Evolutionary conservation across 2,329 filamentous ascomycete species (phyloP), one percentile per base, ranked within the genome.

Genomic region (Claviceps humidiphila): DNA sequence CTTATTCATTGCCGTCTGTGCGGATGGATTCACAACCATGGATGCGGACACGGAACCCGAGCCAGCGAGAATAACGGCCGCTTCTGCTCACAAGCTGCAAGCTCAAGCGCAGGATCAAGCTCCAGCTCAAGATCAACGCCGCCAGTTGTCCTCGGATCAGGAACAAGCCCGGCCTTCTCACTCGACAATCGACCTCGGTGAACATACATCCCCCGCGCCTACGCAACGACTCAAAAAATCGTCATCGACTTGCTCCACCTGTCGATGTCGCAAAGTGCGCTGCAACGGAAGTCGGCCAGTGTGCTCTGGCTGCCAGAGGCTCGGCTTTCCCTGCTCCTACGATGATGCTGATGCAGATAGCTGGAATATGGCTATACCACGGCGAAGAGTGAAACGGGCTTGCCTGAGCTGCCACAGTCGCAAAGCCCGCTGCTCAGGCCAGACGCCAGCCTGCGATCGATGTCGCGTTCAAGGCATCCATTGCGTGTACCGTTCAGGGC

Each of bases 351-450:
- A 68, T 51, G 58, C 68, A 34, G 68, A 70, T 13, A 61, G 68
- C 46, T 69, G 73, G 58, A 69, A 68, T 38, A 63, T 71, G 49
- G 65, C 69, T n/a, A 60, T 77, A 49, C 74, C 77, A 6, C 67
- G 76, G 42, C 72, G 77, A 40, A 74, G 77, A 22, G 77, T 78
- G 44, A 71, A 76, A 45, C 71, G 78, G 61, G 77, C 77, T 30
- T 81, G 77, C 58, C 69, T 75, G 59, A 77, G 72, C 59, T 81
- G 77, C 61, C 77, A 81, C 56, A 73, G 74, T 38, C 70, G 77
- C 58, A 81, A 81, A 60, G 77, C 77, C 34, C 69, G 76, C 48
- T 81, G 77, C 64, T 79, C 74, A 50, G 77, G 77, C n/a, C 73
- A 78, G 56, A 68, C 74, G 49, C 77, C 77, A 3, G 70, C 73